Conservation (phyloP, 805 yeast species). For the Wickerhamomyces mucosus region DNA sequence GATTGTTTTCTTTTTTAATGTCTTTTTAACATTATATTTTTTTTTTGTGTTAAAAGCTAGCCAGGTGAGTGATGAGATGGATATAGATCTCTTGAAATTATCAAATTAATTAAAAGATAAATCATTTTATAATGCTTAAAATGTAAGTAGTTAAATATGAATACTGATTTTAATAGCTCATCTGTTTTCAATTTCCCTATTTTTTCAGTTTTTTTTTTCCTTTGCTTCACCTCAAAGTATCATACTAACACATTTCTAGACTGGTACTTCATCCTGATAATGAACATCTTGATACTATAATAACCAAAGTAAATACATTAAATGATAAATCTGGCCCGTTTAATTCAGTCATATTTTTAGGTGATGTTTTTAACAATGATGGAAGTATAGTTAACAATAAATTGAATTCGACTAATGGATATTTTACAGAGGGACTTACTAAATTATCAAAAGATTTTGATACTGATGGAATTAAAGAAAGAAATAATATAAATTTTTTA, state of each 20-base stretch:
- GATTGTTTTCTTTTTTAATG: slow-evolving; percentile 2
- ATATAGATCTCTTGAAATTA: background rate
- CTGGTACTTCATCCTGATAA: slow-evolving; percentile 15
- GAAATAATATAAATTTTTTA: slow-evolving; percentile 6
- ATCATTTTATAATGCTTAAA: slow-evolving; percentile 9
- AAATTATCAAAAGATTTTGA: slow-evolving; percentile 6
- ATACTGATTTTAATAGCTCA: too few relatives aligned
- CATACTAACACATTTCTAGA: slow-evolving; percentile 5
- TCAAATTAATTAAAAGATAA: background rate
- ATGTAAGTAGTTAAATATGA: slow-evolving; percentile 6
- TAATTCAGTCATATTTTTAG: slow-evolving; percentile 42
- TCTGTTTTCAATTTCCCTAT: too few relatives aligned
- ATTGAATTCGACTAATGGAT: slow-evolving; percentile 13
- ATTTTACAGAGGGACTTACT: slow-evolving; percentile 12
- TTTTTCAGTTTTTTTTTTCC: too few relatives aligned
- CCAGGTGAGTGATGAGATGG: background rate
- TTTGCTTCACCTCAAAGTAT: too few relatives aligned
- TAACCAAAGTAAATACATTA: slow-evolving; percentile 40
- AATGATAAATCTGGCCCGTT: slow-evolving; percentile 59
- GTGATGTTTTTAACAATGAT: slow-evolving; percentile 25
- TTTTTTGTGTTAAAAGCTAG: background rate
- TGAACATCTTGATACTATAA: slow-evolving; percentile 15
- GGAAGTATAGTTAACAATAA: background rate
- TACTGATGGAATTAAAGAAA: slow-evolving; percentile 2
- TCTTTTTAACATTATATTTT: slow-evolving; percentile 4